Evolutionary conservation across 2,329 filamentous ascomycete genomes (phyloP).

Genomic region (Monosporascus sp.): DNA sequence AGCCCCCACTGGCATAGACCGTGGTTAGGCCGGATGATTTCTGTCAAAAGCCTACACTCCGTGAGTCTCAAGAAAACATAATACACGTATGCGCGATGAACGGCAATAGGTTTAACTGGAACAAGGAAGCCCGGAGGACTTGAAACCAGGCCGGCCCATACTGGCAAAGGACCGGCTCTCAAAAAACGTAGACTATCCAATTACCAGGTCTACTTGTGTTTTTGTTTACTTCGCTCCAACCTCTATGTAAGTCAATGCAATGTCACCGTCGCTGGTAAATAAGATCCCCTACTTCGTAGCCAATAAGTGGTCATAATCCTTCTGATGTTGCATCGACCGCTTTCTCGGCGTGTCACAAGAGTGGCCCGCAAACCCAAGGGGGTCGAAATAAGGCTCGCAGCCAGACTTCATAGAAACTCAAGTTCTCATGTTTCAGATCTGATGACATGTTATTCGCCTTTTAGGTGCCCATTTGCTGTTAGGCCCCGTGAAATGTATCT

Average conservation of each 20-base stretch:
- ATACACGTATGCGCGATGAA: not conserved
- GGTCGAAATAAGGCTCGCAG: not conserved
- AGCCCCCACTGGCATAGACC: too few relatives aligned
- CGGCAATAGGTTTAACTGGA: not conserved
- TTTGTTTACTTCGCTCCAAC: not conserved
- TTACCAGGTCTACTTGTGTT: too few relatives aligned
- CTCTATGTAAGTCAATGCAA: not conserved
- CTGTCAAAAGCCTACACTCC: too few relatives aligned
- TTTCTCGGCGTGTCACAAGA: not conserved
- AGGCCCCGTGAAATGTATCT: too few relatives aligned
- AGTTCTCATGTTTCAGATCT: not conserved
- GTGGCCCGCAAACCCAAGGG: not conserved
- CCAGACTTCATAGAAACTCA: not conserved
- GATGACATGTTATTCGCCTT: not conserved
- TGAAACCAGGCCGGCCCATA: too few relatives aligned
- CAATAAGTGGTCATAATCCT: not conserved
- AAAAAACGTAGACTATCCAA: too few relatives aligned
- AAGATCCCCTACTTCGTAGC: too few relatives aligned
- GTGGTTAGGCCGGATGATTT: too few relatives aligned
- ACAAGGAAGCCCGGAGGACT: too few relatives aligned
- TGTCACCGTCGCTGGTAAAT: not conserved
- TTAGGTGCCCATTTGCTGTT: not conserved
- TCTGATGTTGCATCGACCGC: not conserved
- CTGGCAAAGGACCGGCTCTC: too few relatives aligned
- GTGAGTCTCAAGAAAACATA: too few relatives aligned